phyloP scores from a whole-genome alignment of 2,329 filamentous ascomycete species.

The Helotiales sp. region DNA sequence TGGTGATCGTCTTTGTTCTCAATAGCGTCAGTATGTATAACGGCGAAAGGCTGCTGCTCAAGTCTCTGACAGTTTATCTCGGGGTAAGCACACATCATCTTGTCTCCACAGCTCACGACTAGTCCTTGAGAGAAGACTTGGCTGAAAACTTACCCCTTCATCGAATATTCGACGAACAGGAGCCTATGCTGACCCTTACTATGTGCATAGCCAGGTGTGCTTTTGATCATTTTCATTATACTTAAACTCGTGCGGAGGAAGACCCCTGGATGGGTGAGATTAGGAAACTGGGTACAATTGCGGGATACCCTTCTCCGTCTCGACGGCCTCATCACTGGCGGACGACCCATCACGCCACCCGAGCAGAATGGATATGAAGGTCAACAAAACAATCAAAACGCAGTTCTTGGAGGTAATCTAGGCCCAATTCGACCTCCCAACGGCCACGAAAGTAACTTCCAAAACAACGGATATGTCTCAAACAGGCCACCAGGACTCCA shows the following conservation, averaged over 20 bases:
- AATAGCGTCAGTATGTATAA: conserved; percentile 10
- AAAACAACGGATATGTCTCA: background rate
- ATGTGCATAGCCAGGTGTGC: background rate
- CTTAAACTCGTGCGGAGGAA: conserved; percentile 3
- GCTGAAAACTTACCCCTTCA: too few relatives aligned
- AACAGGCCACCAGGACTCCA: background rate
- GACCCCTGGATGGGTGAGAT: background rate
- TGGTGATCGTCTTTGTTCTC: conserved; percentile 10
- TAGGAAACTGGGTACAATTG: conserved; percentile 7
- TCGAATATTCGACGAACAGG: too few relatives aligned
- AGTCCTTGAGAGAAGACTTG: background rate
- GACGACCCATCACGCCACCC: background rate
- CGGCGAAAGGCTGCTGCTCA: background rate
- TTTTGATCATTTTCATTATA: conserved; percentile 1
- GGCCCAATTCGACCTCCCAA: background rate
- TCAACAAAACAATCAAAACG: background rate
- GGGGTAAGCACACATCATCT: background rate
- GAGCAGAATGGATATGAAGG: background rate
- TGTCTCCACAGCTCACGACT: background rate
- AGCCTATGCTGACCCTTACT: background rate
- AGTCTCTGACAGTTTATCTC: conserved; percentile 2
- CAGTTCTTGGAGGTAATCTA: background rate
- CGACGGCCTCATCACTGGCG: conserved; percentile 4
- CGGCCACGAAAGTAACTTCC: background rate
- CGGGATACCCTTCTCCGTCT: conserved; percentile 5